Base-by-base conservation (phyloP, 768 basidiomycete species). In the Agaricus blazei region DNA sequence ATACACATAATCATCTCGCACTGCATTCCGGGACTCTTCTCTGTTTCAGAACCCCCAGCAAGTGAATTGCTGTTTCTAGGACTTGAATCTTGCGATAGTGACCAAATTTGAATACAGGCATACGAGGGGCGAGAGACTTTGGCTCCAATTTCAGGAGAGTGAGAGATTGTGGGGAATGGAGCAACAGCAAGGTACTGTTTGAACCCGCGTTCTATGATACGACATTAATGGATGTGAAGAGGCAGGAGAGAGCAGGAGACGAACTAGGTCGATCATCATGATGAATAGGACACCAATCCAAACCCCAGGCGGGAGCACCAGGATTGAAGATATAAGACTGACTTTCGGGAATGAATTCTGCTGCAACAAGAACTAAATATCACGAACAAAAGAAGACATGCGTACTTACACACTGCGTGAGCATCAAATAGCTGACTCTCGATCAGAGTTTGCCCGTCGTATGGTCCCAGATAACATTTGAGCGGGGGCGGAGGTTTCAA, bases 281-380 rank as follows among this genome's bases (percentile, higher is more conserved):
- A 58, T 87, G 78, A 24, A 86, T 82, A 3, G 97, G 96, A 67
- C 93, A 94, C 95, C 95, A 98, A 60, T 95, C 93, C 36, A 96
- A 64, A 2, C 85, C 91, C 85, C 89, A 92, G n/a, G 91, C 88
- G 0, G 92, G 88, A 2, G 87, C 89, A 5, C 97, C 97, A 0
- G 90, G 87, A 58, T 87, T 90, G 68, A 98, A 87, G 1, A 96
- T 73, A 58, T 87, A 79, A 0, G 87, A 77, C 28, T 76, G 73
- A 60, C 81, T 84, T 38, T 77, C 79, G 2, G 81, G 72, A 9
- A 85, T 69, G 59, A 79, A 81, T 9, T 82, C 72, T 38, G 82
- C 92, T 94, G 58, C 12, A 19, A 53, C 36, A 9, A 52, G 36
- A 59, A 6, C 36, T 48, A 42, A 34, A 37, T 50, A 54, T 29